Percentiles rank a stretch among this genome's conserved stretches.
Evolutionary conservation across 2,329 filamentous ascomycete genomes (phyloP).

Genomic region (Sporothrix pallida): DNA sequence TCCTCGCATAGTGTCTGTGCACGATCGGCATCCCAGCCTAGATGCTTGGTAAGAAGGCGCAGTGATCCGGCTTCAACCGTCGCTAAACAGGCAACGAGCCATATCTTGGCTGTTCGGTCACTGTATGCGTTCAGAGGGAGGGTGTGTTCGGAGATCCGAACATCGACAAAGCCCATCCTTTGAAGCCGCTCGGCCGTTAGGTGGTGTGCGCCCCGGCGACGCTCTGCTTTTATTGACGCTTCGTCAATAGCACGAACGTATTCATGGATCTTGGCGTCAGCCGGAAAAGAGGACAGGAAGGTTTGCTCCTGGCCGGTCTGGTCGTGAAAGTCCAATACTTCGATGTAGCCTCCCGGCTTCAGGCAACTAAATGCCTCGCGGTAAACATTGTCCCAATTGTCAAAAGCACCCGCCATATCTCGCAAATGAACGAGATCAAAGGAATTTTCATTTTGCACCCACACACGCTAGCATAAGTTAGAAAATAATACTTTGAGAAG

Average conservation of each 20-base stretch:
- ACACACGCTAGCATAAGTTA: conserved; percentile 48
- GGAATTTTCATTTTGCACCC: conserved; percentile 58
- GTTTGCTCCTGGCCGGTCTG: conserved; percentile 45
- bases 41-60: conserved; percentile 58
- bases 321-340: conserved; percentile 53
- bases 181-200: conserved; percentile 44
- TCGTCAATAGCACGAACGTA: conserved; percentile 41
- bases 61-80: conserved; percentile 53
- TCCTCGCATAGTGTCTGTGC: conserved; percentile 55
- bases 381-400: conserved; percentile 62
- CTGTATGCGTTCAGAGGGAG: conserved; percentile 54
- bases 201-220: conserved; percentile 37
- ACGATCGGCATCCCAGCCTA: conserved; percentile 58
- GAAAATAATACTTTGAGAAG: not conserved
- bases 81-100: conserved; percentile 51
- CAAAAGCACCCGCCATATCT: conserved; percentile 61
- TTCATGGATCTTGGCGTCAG: conserved; percentile 53
- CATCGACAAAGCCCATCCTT: conserved; percentile 52
- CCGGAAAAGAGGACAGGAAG: conserved; percentile 41
- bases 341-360: conserved; percentile 59
- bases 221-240: conserved; percentile 52
- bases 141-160: conserved; percentile 51
- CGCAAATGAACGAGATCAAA: conserved; percentile 65
- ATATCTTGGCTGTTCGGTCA: conserved; percentile 52
- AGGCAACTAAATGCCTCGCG: conserved; percentile 58